Base-by-base conservation (phyloP, 768 basidiomycete species). In the Trametes cubensis region DNA sequence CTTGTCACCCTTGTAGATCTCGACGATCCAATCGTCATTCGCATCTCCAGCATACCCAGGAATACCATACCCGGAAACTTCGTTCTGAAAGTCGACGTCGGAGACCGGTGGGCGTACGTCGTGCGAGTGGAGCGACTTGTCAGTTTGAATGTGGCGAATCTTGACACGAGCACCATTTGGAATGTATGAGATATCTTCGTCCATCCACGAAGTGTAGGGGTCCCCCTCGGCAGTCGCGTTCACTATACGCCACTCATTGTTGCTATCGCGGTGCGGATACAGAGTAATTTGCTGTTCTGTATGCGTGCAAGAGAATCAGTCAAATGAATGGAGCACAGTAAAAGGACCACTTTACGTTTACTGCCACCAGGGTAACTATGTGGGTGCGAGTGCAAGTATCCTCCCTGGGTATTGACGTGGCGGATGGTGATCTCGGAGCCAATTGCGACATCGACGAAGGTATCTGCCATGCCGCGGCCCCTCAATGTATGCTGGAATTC, bases 1-100 rank as follows among this genome's bases (percentile, higher is more conserved):
- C 62, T 76, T 84, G 70, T 80, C 79, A 46, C 87, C 88, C 44
- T 80, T 78, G 23, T 89, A 87, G 45, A 98, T 92, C 74, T 97
- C 95, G 55, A 98, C 81, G 58, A 87, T 76, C 88, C 92, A 94
- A 70, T 98, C 92, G 70, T 98, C 96, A 71, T 98, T 98, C 47
- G 87, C 83, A 70, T 98, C 96, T 15, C 96, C 96, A 0, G 74
- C 76, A 72, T 90, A 98, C 0, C 89, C 91, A 0, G 87, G 76
- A 80, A 91, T 86, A 1, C 97, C 97, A 70, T 99, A 99, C 0
- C 81, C 94, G 2, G 94, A 95, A 1, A 98, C 95, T 73, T 99
- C 97, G 71, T 98, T 96, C 78, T 99, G 97, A 80, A 98, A 99
- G 69, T 99, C 97, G 48, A 98, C 96, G 48, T 99, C 97, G 34